phyloP scores from a whole-genome alignment of 306 rosid genomes.

The Ammopiptanthus mongolicus region DNA sequence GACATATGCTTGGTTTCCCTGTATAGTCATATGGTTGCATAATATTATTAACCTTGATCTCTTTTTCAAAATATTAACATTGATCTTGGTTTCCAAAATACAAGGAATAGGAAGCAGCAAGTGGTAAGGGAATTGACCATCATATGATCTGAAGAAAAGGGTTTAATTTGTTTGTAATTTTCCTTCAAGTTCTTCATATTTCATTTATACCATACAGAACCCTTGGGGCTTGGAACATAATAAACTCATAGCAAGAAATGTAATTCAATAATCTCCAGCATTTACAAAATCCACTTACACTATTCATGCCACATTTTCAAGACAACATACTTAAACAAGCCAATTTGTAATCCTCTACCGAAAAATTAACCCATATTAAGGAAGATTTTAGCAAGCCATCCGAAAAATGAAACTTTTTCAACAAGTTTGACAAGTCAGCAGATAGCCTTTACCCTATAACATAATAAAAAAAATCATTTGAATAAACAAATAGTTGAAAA shows the following conservation, averaged over 20 bases:
- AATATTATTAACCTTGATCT: no score
- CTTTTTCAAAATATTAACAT: no score
- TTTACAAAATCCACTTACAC: background rate
- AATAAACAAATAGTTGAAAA: no score
- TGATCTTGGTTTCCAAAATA: background rate
- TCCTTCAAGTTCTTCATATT: background rate
- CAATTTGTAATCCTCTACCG: background rate
- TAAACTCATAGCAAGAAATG: constrained; percentile 1
- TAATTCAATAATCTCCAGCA: background rate
- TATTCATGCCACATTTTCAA: background rate
- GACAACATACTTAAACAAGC: background rate
- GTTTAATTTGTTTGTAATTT: background rate
- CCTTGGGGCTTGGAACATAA: background rate
- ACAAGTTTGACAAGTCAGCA: no score
- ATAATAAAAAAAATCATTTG: no score
- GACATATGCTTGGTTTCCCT: background rate
- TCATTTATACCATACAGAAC: background rate
- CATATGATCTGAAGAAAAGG: background rate
- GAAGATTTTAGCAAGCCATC: background rate
- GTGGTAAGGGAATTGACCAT: background rate
- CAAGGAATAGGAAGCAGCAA: background rate
- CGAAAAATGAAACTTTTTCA: constrained; percentile 11
- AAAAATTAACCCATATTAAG: background rate
- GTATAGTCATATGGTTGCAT: background rate
- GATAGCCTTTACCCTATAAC: no score